phyloP scores from a whole-genome alignment of 345 rosid species.

The Eucalyptus marginata region DNA sequence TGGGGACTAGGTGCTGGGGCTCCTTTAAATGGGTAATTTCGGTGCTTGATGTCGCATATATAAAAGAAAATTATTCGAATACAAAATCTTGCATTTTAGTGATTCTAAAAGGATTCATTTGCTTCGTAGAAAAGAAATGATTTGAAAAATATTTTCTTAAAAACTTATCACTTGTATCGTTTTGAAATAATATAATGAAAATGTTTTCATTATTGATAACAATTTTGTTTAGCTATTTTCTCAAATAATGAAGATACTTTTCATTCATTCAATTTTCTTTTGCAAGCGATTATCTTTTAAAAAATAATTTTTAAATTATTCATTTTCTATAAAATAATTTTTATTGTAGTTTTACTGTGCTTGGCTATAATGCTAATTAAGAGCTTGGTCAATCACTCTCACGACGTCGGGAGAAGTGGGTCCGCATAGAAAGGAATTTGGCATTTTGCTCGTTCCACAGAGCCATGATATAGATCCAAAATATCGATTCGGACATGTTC shows the following conservation, averaged over 20 bases:
- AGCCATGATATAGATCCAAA: background rate
- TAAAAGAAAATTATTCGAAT: background rate
- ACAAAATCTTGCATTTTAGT: background rate
- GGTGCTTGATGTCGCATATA: background rate
- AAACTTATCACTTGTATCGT: too few relatives aligned
- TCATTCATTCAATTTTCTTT: too few relatives aligned
- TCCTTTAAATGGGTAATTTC: background rate
- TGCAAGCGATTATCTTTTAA: background rate
- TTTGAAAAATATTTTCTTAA: too few relatives aligned
- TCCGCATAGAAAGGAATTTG: background rate
- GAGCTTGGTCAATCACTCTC: background rate
- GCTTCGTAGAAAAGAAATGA: accelerated
- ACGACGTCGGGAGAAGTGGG: background rate
- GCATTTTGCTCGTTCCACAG: background rate
- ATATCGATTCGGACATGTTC: background rate
- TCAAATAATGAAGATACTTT: too few relatives aligned
- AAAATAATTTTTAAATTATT: too few relatives aligned
- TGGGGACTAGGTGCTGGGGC: too few relatives aligned
- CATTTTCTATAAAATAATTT: too few relatives aligned
- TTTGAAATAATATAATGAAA: too few relatives aligned
- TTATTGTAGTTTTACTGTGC: too few relatives aligned
- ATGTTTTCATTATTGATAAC: background rate
- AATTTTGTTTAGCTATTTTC: too few relatives aligned
- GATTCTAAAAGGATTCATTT: background rate
- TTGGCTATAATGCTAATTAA: too few relatives aligned